phyloP scores from a whole-genome alignment of 1,284 basidiomycete genomes.

The Naganishia sp. region DNA sequence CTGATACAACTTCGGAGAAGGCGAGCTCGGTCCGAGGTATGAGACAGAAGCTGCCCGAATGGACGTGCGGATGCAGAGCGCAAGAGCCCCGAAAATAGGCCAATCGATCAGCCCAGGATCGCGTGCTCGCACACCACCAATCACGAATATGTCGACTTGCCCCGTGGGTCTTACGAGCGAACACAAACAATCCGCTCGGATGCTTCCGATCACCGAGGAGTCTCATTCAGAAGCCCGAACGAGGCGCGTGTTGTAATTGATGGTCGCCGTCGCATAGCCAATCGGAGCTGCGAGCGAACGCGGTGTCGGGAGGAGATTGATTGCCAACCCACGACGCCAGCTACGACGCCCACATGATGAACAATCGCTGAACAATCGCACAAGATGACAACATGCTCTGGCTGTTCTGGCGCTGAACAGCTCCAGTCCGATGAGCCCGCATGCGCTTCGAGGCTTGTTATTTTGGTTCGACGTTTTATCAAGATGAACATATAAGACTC shows the following conservation, averaged over 20 bases:
- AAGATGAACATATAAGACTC: neutral
- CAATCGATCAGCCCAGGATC: neutral
- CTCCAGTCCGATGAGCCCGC: too few relatives aligned
- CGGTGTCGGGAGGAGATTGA: neutral
- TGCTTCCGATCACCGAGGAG: slow-evolving; percentile 1
- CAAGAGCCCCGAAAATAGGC: neutral
- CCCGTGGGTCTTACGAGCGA: slow-evolving; percentile 2
- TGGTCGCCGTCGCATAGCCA: neutral
- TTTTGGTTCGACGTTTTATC: neutral
- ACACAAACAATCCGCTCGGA: neutral
- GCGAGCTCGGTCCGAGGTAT: too few relatives aligned
- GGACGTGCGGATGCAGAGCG: neutral
- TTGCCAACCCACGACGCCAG: neutral
- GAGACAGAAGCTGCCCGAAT: too few relatives aligned
- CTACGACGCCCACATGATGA: neutral
- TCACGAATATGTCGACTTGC: slow-evolving; percentile 9
- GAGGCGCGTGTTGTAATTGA: slow-evolving; percentile 3
- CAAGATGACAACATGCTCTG: too few relatives aligned
- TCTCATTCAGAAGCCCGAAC: neutral
- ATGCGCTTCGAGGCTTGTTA: too few relatives aligned
- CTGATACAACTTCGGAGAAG: too few relatives aligned
- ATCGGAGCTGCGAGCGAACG: neutral
- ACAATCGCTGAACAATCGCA: too few relatives aligned
- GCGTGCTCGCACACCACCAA: slow-evolving; percentile 10
- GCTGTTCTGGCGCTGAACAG: too few relatives aligned